Conservation (phyloP, 2,329 filamentous ascomycete species). For the Rutstroemia sp. region DNA sequence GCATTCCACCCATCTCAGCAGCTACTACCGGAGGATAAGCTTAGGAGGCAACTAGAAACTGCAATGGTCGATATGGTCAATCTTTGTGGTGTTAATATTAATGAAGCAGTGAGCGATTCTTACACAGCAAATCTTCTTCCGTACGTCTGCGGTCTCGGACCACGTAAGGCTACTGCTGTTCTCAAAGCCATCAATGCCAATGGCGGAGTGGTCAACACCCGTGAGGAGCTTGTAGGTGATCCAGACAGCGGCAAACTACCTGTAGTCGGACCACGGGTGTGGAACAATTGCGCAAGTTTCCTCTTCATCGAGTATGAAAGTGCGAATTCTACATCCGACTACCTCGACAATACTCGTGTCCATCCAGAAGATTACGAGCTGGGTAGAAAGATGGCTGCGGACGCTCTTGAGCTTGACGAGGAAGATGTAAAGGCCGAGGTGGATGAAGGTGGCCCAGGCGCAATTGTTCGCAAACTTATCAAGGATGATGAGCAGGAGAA, state of each 20-base stretch:
- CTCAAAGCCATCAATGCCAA: slow-evolving; percentile 89
- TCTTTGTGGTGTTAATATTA: slow-evolving; percentile 89
- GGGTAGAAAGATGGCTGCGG: slow-evolving; percentile 95
- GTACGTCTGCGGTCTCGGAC: slow-evolving; percentile 85
- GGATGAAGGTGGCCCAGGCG: slow-evolving; percentile 81
- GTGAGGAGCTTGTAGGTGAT: slow-evolving; percentile 84
- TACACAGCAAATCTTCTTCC: slow-evolving; percentile 84
- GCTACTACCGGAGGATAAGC: slow-evolving; percentile 78
- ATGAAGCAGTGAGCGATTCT: slow-evolving; percentile 75
- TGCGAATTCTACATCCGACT: slow-evolving; percentile 77
- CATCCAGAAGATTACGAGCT: slow-evolving; percentile 98
- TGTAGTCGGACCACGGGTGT: slow-evolving; percentile 83
- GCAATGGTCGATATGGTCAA: slow-evolving; percentile 99
- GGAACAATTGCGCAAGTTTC: slow-evolving; percentile 96
- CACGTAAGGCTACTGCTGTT: slow-evolving; percentile 78
- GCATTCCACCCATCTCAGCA: slow-evolving; percentile 87
- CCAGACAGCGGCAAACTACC: slow-evolving; percentile 69
- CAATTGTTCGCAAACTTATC: slow-evolving; percentile 91
- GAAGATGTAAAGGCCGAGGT: slow-evolving; percentile 95
- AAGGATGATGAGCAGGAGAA: slow-evolving; percentile 89
- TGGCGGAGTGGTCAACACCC: slow-evolving; percentile 74
- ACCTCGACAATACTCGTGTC: slow-evolving; percentile 92
- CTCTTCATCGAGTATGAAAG: slow-evolving; percentile 82
- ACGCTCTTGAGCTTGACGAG: slow-evolving; percentile 92
- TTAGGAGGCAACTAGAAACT: slow-evolving; percentile 82